These are phyloP conservation scores for Pythium sp. DNA, from an alignment of 352 stramenopile species.

Conservation along the genomic window DNA sequence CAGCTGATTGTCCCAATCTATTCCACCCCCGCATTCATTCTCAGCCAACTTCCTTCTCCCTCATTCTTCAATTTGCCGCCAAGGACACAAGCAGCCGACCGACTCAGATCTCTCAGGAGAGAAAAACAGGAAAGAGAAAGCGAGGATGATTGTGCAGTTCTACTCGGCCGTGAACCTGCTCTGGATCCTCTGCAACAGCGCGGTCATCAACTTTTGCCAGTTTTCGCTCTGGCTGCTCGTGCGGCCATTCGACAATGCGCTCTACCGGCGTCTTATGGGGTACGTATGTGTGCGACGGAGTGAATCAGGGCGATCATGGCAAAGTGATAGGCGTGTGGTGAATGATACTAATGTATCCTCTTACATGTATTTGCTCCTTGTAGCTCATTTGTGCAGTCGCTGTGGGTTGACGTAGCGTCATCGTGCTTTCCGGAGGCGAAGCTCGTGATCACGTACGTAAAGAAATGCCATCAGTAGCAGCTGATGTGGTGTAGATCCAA, in stretches of 20 bases:
- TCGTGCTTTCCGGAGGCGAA: conserved; percentile 82
- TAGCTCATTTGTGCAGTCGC: conserved; percentile 56
- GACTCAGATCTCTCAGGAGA: background rate
- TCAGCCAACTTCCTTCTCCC: background rate
- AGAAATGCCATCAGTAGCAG: background rate
- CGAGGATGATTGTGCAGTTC: conserved; percentile 52
- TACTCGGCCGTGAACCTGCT: conserved; percentile 77
- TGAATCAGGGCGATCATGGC: background rate
- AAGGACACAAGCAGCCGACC: background rate
- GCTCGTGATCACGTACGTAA: conserved; percentile 77
- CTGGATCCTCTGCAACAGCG: conserved; percentile 85
- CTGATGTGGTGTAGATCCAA: too few species aligned
- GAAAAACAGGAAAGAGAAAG: background rate
- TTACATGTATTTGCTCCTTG: background rate
- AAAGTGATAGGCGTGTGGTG: background rate
- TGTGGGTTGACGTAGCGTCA: conserved; percentile 87
- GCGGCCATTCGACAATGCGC: conserved; percentile 72
- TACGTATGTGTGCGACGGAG: conserved; percentile 13
- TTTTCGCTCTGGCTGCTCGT: conserved; percentile 83
- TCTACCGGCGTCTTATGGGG: conserved; percentile 82
- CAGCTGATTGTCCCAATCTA: background rate
- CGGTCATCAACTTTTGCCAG: conserved; percentile 77
- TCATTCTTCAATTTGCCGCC: background rate
- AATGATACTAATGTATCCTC: conserved; percentile 12
- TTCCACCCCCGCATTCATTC: background rate